These are phyloP conservation scores for Paraglomus occultum DNA, from an alignment of 192 early-diverging fungal species.

Conservation along the genomic window DNA sequence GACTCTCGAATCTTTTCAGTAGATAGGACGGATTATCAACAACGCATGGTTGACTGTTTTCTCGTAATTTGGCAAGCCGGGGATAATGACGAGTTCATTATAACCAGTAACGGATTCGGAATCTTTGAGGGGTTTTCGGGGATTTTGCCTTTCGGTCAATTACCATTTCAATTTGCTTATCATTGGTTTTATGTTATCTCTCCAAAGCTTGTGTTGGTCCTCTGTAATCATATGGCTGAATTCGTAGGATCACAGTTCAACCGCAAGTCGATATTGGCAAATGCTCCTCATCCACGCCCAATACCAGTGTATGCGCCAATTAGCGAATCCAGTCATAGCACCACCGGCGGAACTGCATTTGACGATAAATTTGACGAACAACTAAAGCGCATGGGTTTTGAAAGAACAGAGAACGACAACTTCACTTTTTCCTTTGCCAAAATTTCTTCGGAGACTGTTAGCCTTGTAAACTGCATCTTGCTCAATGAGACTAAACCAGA, in stretches of 20 bases:
- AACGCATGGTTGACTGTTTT: not conserved
- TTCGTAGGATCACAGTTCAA: not conserved
- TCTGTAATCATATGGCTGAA: too few relatives aligned
- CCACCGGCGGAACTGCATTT: not conserved
- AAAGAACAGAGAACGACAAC: constrained; percentile 3
- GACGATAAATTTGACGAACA: not conserved
- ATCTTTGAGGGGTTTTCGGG: constrained; percentile 31
- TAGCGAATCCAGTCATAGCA: not conserved
- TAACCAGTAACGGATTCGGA: constrained; percentile 37
- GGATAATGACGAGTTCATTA: constrained; percentile 40
- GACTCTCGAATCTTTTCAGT: not conserved
- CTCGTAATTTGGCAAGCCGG: constrained; percentile 39
- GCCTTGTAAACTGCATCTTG: constrained; percentile 2
- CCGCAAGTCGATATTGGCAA: constrained; percentile 16
- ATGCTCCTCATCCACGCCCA: constrained; percentile 24
- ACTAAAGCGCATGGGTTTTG: not conserved
- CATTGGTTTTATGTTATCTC: constrained; percentile 39
- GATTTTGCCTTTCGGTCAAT: not conserved
- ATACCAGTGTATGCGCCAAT: constrained; percentile 12
- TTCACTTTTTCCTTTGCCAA: constrained; percentile 22
- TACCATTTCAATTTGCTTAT: constrained; percentile 20
- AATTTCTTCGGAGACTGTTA: constrained; percentile 19
- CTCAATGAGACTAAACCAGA: constrained; percentile 28
- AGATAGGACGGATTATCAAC: constrained; percentile 8
- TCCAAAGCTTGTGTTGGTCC: constrained; percentile 35